Base-by-base conservation (phyloP, 495 filamentous ascomycete species). In the Jackrogersella multiformis region DNA sequence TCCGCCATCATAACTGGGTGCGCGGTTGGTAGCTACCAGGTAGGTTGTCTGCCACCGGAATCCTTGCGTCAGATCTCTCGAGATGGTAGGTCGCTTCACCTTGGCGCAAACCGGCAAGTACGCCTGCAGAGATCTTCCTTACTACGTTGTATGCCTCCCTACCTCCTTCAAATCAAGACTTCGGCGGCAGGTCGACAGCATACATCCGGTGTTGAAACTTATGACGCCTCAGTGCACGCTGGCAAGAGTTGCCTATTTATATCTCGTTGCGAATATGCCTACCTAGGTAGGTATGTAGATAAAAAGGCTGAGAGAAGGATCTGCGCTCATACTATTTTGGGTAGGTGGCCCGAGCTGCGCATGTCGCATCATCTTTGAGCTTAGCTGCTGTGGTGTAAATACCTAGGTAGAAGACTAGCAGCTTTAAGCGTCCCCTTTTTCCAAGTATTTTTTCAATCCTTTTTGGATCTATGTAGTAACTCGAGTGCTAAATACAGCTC, bases 41-140 rank as follows among this genome's bases (percentile, higher is more conserved):
- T n/a, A n/a, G n/a, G n/a, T 53, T 39, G 56, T 42, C 56, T 44
- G 39, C 67, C 44, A 52, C 56, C n/a, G 23, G 45, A 62, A 71
- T 71, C 68, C 68, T 67, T 71, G 68, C 21, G 21, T 71, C 68
- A 71, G 62, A 64, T 71, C 68, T 67, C 68, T 71, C 39, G 63
- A 71, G 63, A 67, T 57, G 68, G 62, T 67, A 67, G 68, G 63
- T 70, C 36, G 28, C 58, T 63, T 63, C 46, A 49, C 42, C 68
- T 67, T 71, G 63, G 67, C 61, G 48, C 32, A 20, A 44, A 56
- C 36, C 56, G 54, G 57, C 39, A 67, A 36, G 42, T 13, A 41
- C 24, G 18, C 45, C 9, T 35, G 36, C 51, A 61, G 38, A 66
- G 38, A 66, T 54, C 30, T 60, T 56, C 68, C 53, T 63, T 70